These are phyloP conservation scores for Pseudomassariella vexata DNA, from an alignment of 2,329 filamentous ascomycete genomes.

Conservation along the genomic window DNA sequence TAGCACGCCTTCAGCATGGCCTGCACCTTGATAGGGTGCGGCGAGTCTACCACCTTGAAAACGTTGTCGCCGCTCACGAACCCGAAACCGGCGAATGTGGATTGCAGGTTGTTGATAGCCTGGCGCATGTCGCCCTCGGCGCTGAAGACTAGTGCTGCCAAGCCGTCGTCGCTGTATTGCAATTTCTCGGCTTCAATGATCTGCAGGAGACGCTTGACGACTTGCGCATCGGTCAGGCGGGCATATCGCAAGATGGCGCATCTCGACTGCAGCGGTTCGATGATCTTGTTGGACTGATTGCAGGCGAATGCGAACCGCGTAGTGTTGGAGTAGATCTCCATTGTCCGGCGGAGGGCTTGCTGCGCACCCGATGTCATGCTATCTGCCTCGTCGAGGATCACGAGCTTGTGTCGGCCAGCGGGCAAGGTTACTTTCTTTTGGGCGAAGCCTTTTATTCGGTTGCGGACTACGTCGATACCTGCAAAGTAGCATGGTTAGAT, in stretches of 20 bases:
- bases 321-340: constrained; percentile 98
- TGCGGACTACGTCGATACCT: constrained; percentile 96
- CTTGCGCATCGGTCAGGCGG: constrained; percentile 83
- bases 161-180: constrained; percentile 83
- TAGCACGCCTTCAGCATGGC: constrained; percentile 97
- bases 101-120: constrained; percentile 97
- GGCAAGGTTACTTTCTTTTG: constrained; percentile 98
- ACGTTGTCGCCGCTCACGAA: constrained; percentile 98
- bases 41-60: constrained; percentile 94
- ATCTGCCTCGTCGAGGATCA: constrained; percentile 97
- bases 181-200: constrained; percentile 92
- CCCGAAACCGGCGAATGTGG: constrained; percentile 86
- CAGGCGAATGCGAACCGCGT: constrained; percentile 97
- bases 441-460: constrained; percentile 96
- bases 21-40: constrained; percentile 97
- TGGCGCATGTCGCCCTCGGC: constrained; percentile 98
- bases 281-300: constrained; percentile 99
- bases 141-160: constrained; percentile 94
- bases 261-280: constrained; percentile 94
- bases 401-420: constrained; percentile 84
- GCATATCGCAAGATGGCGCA: constrained; percentile 95
- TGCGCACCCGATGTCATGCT: constrained; percentile 97
- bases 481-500: no score
- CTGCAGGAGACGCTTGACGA: constrained; percentile 84
- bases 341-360: constrained; percentile 88